phyloP scores from a whole-genome alignment of 2,329 filamentous ascomycete species.

The Chaetomiaceae sp. region DNA sequence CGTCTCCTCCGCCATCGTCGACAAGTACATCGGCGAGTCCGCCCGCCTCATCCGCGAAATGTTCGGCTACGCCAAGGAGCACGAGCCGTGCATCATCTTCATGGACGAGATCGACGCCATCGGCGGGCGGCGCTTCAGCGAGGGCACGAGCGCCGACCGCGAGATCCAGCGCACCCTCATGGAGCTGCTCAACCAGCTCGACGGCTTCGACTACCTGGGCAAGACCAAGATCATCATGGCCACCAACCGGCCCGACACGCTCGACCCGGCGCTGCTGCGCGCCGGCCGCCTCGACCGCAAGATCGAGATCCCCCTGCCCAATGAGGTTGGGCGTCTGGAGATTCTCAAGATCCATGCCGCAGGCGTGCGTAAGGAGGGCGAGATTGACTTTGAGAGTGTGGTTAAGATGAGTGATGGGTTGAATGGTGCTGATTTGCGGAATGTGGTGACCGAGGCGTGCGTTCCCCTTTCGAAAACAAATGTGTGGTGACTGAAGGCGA shows the following conservation, averaged over 20 bases:
- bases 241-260: slow-evolving; percentile 92
- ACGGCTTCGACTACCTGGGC: slow-evolving; percentile 97
- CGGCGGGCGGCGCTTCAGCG: slow-evolving; percentile 90
- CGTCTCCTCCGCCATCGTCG: slow-evolving; percentile 96
- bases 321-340: slow-evolving; percentile 92
- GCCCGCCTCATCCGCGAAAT: slow-evolving; percentile 96
- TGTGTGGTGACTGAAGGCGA: no score
- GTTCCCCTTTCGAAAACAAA: slow-evolving; percentile 35
- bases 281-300: slow-evolving; percentile 93
- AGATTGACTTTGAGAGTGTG: slow-evolving; percentile 97
- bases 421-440: slow-evolving; percentile 94
- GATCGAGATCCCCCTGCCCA: slow-evolving; percentile 95
- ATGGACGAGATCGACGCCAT: slow-evolving; percentile 99
- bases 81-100: slow-evolving; percentile 99
- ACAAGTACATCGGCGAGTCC: slow-evolving; percentile 99
- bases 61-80: slow-evolving; percentile 99
- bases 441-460: slow-evolving; percentile 97
- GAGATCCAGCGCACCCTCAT: slow-evolving; percentile 98
- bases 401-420: slow-evolving; percentile 99
- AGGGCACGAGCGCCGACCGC: slow-evolving; percentile 94
- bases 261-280: slow-evolving; percentile 87
- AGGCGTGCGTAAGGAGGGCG: slow-evolving; percentile 82
- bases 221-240: slow-evolving; percentile 99
- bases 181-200: slow-evolving; percentile 97
- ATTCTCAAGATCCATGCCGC: slow-evolving; percentile 96